These are phyloP conservation scores for Tubosaeta sp. DNA, from an alignment of 768 basidiomycete genomes.

Conservation along the genomic window DNA sequence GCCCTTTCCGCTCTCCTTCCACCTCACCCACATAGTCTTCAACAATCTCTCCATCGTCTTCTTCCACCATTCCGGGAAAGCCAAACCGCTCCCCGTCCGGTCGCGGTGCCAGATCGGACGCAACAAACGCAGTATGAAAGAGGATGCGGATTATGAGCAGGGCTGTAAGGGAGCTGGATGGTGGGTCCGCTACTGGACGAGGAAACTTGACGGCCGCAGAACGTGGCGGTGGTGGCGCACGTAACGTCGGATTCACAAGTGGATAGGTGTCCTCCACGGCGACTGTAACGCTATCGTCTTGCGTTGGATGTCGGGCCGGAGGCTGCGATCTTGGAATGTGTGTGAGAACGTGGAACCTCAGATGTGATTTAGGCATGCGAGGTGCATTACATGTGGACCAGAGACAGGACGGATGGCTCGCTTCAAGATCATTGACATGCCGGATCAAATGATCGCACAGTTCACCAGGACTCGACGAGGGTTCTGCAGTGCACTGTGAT, in stretches of 20 bases:
- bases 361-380: conserved; percentile 42
- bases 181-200: conserved; percentile 57
- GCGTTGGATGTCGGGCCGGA: conserved; percentile 56
- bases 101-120: conserved; percentile 58
- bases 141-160: conserved; percentile 80
- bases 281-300: conserved; percentile 72
- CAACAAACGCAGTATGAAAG: conserved; percentile 75
- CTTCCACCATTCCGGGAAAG: conserved; percentile 79
- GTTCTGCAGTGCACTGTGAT: conserved; percentile 46
- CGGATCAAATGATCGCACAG: conserved; percentile 70
- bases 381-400: conserved; percentile 67
- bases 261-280: conserved; percentile 57
- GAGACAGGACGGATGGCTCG: conserved; percentile 49
- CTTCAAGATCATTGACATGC: conserved; percentile 47
- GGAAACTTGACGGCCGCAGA: conserved; percentile 55
- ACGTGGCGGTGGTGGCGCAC: conserved; percentile 70
- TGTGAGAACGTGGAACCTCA: conserved; percentile 70
- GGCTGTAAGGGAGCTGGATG: conserved; percentile 73
- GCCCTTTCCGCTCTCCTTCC: conserved; percentile 69
- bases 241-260: conserved; percentile 54
- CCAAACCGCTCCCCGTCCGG: conserved; percentile 85
- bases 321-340: conserved; percentile 64
- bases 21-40: conserved; percentile 40
- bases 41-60: conserved; percentile 63
- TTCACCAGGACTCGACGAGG: conserved; percentile 52